These are phyloP conservation scores for Noccaea caerulescens DNA, from an alignment of 345 rosid genomes.

Conservation along the genomic window DNA sequence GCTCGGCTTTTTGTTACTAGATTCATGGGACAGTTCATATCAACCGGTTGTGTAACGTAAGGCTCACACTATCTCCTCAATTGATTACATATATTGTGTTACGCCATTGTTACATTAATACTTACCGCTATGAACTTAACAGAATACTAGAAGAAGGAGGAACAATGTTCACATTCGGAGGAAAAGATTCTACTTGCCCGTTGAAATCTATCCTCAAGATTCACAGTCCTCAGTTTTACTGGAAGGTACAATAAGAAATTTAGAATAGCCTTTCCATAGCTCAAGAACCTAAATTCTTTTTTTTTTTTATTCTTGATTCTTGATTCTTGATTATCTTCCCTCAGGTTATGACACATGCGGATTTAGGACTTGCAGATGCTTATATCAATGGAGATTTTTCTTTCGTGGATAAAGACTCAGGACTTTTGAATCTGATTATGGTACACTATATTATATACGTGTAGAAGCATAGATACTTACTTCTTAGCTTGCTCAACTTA, in stretches of 20 bases:
- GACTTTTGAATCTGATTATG: conserved; percentile 75
- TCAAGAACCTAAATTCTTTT: neutral
- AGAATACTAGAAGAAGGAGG: conserved; percentile 94
- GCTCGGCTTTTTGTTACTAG: conserved; percentile 77
- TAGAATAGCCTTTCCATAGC: neutral
- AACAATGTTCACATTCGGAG: conserved; percentile 73
- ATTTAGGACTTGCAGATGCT: conserved; percentile 91
- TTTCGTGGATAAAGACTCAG: conserved; percentile 72
- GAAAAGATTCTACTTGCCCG: conserved; percentile 51
- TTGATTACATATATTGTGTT: neutral
- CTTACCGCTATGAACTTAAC: conserved; percentile 6
- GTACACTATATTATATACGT: conserved; percentile 46
- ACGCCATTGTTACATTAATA: neutral
- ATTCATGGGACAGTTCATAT: conserved; percentile 70
- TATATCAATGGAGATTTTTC: conserved; percentile 82
- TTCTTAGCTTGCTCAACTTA: neutral
- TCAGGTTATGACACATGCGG: conserved; percentile 91
- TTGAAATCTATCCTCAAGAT: conserved; percentile 60
- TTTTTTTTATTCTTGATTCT: neutral
- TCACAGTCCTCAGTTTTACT: conserved; percentile 84
- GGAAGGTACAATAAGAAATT: conserved; percentile 63
- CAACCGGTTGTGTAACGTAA: conserved; percentile 74
- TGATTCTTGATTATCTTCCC: neutral
- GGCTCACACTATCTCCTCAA: conserved; percentile 36
- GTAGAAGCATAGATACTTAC: neutral